phyloP scores from a whole-genome alignment of 2,329 filamentous ascomycete species.

The Botrytis deweyae region DNA sequence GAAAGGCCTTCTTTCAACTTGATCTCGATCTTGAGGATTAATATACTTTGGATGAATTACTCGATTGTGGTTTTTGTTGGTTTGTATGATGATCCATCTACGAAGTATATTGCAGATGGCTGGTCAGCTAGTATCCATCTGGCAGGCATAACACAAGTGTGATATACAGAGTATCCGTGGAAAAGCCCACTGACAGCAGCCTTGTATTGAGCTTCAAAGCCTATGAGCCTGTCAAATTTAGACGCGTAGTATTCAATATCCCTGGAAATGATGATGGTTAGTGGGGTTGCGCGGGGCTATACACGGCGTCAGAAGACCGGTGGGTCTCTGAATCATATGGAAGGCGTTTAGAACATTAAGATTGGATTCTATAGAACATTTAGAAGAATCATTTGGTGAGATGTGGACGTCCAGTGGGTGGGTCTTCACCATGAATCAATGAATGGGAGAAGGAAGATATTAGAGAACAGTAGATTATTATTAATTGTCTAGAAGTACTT shows the following conservation, averaged over 20 bases:
- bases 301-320: slow-evolving; percentile 2
- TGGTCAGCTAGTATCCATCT: not conserved
- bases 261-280: slow-evolving; percentile 6
- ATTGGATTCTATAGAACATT: not conserved
- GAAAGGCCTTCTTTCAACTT: not conserved
- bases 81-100: not conserved
- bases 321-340: slow-evolving; percentile 12
- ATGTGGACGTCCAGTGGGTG: not conserved
- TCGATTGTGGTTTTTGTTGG: not conserved
- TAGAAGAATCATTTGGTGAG: not conserved
- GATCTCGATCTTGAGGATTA: slow-evolving; percentile 3
- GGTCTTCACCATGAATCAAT: not conserved
- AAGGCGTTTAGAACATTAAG: not conserved
- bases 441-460: not conserved
- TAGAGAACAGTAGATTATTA: not conserved
- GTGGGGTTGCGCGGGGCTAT: slow-evolving; percentile 20
- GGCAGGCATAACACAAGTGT: not conserved
- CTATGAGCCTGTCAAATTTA: slow-evolving; percentile 16
- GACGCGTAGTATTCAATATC: slow-evolving; percentile 14
- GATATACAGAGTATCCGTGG: not conserved
- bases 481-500: slow-evolving; percentile 9
- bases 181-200: not conserved
- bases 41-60: not conserved
- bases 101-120: not conserved
- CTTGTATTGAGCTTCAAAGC: not conserved